Base-by-base conservation (phyloP, 345 rosid species). In the Punica granatum region DNA sequence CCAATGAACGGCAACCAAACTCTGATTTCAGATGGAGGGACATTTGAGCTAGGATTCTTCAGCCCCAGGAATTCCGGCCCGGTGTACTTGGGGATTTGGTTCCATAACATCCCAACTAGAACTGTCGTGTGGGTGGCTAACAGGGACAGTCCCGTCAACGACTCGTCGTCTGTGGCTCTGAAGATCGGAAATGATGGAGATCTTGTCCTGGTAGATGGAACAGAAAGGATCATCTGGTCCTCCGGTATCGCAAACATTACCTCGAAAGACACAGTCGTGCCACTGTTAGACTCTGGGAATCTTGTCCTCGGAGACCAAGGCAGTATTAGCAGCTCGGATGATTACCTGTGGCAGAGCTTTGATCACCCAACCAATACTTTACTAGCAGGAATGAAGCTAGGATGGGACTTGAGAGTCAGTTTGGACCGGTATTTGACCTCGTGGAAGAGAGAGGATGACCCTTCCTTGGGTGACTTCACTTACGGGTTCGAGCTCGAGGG, bases 51-150 rank as follows among this genome's bases (percentile, higher is more conserved):
- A 13, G 60, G 42, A 11, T 48, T 48, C 34, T 67, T 51, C 69
- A 48, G 28, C 16, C 69, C 62, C 16, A 44, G 42, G 7, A 34
- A 35, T n/a, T 67, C 41, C 25, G 8, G 31, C 6, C 15, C 13
- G 6, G 9, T 3, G 30, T 67, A 1, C 32, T 44, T 48, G 1
- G 69, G 43, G n/a, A 51, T 67, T 19, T 15, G 39, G 69, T 66
- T 14, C 59, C 21, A 66, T 3, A 66, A 32, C 32, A 66, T 66
- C 26, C 19, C 56, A 0, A 4, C 4, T 16, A 14, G 23, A 28
- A 73, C 77, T 0, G 64, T 72, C 3, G 80, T 69, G 0, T 81
- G 82, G 82, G 79, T 80, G 1, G 81, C 84, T 10, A 77, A 80
- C 67, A 70, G 81, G 63, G 79, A 75, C 58, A 14, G 13, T 18